Percentiles rank a stretch among this genome's conserved stretches.
Conservation (phyloP, 345 rosid genomes). For the Firmiana major region DNA sequence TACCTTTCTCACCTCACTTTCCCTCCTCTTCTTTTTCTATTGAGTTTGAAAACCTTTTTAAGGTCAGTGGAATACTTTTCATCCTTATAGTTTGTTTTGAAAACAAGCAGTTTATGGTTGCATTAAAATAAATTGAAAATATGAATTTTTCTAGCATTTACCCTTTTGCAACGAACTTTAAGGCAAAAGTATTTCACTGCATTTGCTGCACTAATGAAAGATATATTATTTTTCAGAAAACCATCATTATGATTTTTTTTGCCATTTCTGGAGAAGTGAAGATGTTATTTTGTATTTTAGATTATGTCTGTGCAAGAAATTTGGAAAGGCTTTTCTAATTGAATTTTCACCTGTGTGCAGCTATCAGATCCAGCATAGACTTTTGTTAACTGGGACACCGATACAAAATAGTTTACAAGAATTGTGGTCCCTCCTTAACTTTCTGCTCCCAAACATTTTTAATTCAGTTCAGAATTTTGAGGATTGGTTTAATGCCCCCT, state of each 20-base stretch:
- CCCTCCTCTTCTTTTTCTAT: not conserved
- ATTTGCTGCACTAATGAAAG: not conserved
- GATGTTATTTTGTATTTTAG: not conserved
- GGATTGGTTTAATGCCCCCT: conserved; percentile 99
- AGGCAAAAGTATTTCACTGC: not conserved
- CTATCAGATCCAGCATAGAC: conserved; percentile 85
- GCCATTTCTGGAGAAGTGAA: not conserved
- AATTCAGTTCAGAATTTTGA: conserved; percentile 89
- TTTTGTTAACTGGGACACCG: conserved; percentile 93
- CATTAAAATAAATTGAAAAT: not conserved
- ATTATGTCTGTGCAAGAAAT: not conserved
- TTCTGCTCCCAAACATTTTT: conserved; percentile 90
- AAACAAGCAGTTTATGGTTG: not conserved
- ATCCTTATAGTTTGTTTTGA: not conserved
- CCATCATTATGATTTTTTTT: not conserved
- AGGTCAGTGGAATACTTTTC: not conserved
- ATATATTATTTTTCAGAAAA: not conserved
- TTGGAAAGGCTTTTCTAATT: conserved; percentile 22
- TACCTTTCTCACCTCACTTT: too few relatives aligned
- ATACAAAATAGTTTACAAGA: conserved; percentile 98
- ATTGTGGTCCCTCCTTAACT: conserved; percentile 94
- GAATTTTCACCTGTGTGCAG: conserved; percentile 44
- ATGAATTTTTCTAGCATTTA: not conserved
- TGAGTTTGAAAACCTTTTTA: not conserved
- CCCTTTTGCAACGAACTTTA: not conserved